Evolutionary conservation across 805 yeast species (phyloP).

Genomic region (Ogataea pini): DNA sequence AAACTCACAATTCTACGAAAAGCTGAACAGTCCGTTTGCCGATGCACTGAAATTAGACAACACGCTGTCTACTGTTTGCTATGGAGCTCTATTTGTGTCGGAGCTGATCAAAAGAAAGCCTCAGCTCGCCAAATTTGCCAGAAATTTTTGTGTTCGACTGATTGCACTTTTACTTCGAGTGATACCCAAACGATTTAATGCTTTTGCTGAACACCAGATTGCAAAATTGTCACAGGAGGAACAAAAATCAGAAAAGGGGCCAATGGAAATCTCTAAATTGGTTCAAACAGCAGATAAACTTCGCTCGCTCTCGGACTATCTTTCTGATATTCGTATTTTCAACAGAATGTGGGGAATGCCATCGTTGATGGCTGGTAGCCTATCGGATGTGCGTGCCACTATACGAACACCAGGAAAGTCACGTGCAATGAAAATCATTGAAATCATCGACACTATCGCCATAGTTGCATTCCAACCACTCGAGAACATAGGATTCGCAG

Average conservation of each 20-base stretch:
- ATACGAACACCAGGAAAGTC: slow-evolving; percentile 11
- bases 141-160: neutral
- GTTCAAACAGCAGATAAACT: slow-evolving; percentile 21
- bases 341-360: slow-evolving; percentile 40
- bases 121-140: slow-evolving; percentile 9
- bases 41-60: slow-evolving; percentile 33
- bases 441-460: slow-evolving; percentile 27
- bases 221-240: neutral
- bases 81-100: slow-evolving; percentile 32
- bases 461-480: slow-evolving; percentile 36
- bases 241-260: neutral
- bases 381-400: slow-evolving; percentile 19
- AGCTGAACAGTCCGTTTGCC: slow-evolving; percentile 26
- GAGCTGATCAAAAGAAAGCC: slow-evolving; percentile 28
- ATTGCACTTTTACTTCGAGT: neutral
- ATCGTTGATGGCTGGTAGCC: slow-evolving; percentile 27
- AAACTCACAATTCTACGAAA: slow-evolving; percentile 32
- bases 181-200: neutral
- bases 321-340: slow-evolving; percentile 39
- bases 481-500: slow-evolving; percentile 37
- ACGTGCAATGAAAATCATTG: slow-evolving; percentile 25
- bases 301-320: slow-evolving; percentile 31
- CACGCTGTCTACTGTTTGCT: slow-evolving; percentile 37
- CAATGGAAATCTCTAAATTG: neutral
- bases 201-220: neutral